Percentiles rank a stretch among this genome's conserved stretches.
Conservation (phyloP, 164 flowering plant species). For the grape (Vitis vinifera) region ASM3070453v1 NC_081811.1:2962001-2962500, state of each 20-base stretch:
- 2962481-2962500: slow-evolving; percentile 15
- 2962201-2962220: background rate
- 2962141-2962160: background rate
- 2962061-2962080: slow-evolving; percentile 69
- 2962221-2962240: slow-evolving; percentile 34
- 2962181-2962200: background rate
- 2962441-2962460: slow-evolving; percentile 22
- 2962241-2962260: slow-evolving; percentile 62
- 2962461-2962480: slow-evolving; percentile 35
- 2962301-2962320: slow-evolving; percentile 53
- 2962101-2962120: too few species aligned
- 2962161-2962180: background rate
- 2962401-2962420: slow-evolving; percentile 80
- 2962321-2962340: slow-evolving; percentile 62
- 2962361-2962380: slow-evolving; percentile 70
- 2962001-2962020: slow-evolving; percentile 40
- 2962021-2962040: slow-evolving; percentile 67
- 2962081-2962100: slow-evolving; percentile 10
- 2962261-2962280: slow-evolving; percentile 28
- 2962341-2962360: slow-evolving; percentile 80
- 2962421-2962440: slow-evolving; percentile 52
- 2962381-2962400: slow-evolving; percentile 61
- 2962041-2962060: slow-evolving; percentile 24
- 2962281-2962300: slow-evolving; percentile 43
- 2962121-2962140: background rate